These are phyloP conservation scores for Maudiozyma bulderi DNA, from an alignment of 805 yeast genomes.

Conservation along the genomic window DNA sequence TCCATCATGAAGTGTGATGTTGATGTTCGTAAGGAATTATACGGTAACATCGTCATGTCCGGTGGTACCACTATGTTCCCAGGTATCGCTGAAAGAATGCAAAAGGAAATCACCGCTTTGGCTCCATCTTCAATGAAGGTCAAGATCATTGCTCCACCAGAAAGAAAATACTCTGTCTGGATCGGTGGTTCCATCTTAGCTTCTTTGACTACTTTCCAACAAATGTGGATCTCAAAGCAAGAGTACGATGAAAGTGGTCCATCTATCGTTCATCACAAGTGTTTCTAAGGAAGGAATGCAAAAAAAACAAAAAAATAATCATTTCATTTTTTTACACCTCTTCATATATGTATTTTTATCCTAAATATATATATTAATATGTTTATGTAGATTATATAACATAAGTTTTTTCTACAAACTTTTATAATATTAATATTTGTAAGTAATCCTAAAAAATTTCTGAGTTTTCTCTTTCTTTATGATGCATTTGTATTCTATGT, in stretches of 20 bases:
- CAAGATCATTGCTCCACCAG: conserved; percentile 98
- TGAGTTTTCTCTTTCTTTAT: neutral
- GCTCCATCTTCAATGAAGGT: conserved; percentile 99
- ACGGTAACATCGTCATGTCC: conserved; percentile 98
- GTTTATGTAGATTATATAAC: neutral
- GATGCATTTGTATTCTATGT: neutral
- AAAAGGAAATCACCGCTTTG: conserved; percentile 98
- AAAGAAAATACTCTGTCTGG: conserved; percentile 99
- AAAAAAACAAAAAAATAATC: no score
- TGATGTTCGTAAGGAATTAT: conserved; percentile 97
- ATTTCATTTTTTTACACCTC: neutral
- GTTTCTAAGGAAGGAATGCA: no score
- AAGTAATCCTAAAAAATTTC: neutral
- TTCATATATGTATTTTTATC: neutral
- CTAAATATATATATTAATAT: neutral
- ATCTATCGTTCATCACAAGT: conserved; percentile 70
- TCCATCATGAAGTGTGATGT: conserved; percentile 95
- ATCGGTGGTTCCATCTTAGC: conserved; percentile 99
- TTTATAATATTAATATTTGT: no score
- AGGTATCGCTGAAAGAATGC: conserved; percentile 99
- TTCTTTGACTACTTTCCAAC: conserved; percentile 98
- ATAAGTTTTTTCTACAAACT: no score
- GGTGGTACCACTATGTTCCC: conserved; percentile 99
- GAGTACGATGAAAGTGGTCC: conserved; percentile 99
- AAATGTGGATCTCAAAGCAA: conserved; percentile 99